A percentile compares a stretch with the other conserved stretches of the same genome.
These are phyloP conservation scores for Naganishia sp. DNA, from an alignment of 1,284 basidiomycete species.

Conservation along the genomic window DNA sequence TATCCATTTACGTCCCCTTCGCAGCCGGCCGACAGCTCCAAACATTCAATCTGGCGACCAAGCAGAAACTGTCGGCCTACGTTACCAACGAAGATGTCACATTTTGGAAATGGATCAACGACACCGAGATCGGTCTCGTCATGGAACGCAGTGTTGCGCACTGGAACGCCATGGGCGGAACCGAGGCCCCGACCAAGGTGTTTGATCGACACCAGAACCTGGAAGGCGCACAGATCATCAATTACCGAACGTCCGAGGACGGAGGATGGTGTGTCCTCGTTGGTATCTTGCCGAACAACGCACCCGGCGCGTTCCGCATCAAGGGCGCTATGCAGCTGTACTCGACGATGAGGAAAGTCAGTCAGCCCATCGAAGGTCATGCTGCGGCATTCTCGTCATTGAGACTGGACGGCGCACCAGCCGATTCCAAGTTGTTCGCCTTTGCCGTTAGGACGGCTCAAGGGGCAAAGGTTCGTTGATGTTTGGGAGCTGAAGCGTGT, in stretches of 20 bases:
- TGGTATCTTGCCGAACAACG: conserved; percentile 92
- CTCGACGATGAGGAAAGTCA: conserved; percentile 75
- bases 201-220: conserved; percentile 98
- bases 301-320: conserved; percentile 84
- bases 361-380: conserved; percentile 98
- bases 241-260: conserved; percentile 88
- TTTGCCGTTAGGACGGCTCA: conserved; percentile 94
- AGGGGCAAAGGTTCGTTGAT: conserved; percentile 80
- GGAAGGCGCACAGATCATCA: conserved; percentile 94
- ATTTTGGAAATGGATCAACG: conserved; percentile 98
- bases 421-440: conserved; percentile 86
- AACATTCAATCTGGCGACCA: conserved; percentile 96
- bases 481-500: no score
- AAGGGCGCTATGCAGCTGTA: conserved; percentile 97
- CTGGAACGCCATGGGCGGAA: conserved; percentile 67
- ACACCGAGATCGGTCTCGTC: conserved; percentile 89
- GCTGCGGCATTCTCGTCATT: conserved; percentile 94
- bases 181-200: conserved; percentile 56
- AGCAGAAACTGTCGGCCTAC: conserved; percentile 96
- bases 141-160: conserved; percentile 93
- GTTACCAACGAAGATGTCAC: conserved; percentile 90
- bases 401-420: conserved; percentile 80
- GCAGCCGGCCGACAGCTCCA: conserved; percentile 90
- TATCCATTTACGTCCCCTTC: conserved; percentile 39
- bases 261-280: conserved; percentile 98